phyloP scores from a whole-genome alignment of 768 basidiomycete genomes.

The Neoboletus magnificus region DNA sequence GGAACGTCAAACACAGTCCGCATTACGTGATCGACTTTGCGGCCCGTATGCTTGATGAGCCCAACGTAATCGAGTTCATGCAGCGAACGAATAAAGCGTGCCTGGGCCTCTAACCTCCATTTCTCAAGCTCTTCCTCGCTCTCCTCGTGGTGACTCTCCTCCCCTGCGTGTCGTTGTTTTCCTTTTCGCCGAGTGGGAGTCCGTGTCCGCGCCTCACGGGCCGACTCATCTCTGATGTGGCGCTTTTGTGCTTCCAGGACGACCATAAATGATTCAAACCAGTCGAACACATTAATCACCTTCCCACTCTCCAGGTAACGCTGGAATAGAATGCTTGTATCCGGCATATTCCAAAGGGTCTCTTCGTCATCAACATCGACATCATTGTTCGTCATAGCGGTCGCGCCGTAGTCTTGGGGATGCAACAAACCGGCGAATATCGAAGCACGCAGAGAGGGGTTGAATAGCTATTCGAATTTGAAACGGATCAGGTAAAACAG shows the following conservation, averaged over 20 bases:
- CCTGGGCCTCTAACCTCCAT: slow-evolving; percentile 67
- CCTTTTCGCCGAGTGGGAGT: slow-evolving; percentile 26
- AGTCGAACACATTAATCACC: slow-evolving; percentile 85
- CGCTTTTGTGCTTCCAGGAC: slow-evolving; percentile 59
- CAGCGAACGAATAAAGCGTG: slow-evolving; percentile 72
- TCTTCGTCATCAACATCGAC: slow-evolving; percentile 27
- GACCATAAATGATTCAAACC: slow-evolving; percentile 74
- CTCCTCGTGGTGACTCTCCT: slow-evolving; percentile 17
- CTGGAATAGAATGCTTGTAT: slow-evolving; percentile 71
- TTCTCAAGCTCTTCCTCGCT: slow-evolving; percentile 41
- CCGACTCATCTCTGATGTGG: not conserved
- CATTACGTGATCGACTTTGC: slow-evolving; percentile 75
- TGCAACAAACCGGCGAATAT: slow-evolving; percentile 58
- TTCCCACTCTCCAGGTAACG: slow-evolving; percentile 77
- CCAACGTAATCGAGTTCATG: slow-evolving; percentile 83
- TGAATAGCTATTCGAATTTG: slow-evolving; percentile 50
- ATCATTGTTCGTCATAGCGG: not conserved
- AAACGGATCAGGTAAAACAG: not conserved
- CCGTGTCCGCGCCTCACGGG: not conserved
- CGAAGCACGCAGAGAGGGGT: slow-evolving; percentile 64
- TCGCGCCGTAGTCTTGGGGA: slow-evolving; percentile 46
- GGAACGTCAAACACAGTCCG: slow-evolving; percentile 58
- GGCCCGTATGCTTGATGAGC: slow-evolving; percentile 73
- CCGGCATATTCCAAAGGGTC: slow-evolving; percentile 56
- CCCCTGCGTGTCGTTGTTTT: slow-evolving; percentile 25